Evolutionary conservation across 2,329 filamentous ascomycete genomes (phyloP), one percentile per base, ranked within the genome.

Genomic region (Aciculosporium take): DNA sequence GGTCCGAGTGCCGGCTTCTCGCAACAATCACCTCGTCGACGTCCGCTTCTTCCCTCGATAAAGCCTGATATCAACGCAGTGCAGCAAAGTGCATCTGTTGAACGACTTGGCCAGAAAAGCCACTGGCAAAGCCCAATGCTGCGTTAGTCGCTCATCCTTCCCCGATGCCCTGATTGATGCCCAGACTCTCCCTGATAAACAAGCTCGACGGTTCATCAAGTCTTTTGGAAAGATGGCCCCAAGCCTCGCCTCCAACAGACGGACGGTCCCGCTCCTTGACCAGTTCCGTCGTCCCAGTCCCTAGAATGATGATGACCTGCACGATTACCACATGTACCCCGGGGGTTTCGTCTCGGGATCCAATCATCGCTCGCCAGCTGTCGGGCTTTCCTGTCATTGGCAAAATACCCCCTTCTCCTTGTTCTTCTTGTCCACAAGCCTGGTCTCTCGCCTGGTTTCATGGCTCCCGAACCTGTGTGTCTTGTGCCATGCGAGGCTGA

Each of bases 311-410:
- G n/a, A n/a, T n/a, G n/a, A 30, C 27, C 28, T 38, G 35, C 41
- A 29, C 41, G 3, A 20, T 43, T 17, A 39, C 21, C 32, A 25
- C n/a, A n/a, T n/a, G n/a, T 30, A 32, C 28, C 25, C 17, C 32
- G 17, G 20, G 23, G 27, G 18, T 29, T 40, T 34, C 30, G 23
- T 20, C 27, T 33, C 20, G 34, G 33, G 34, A 37, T 33, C 43
- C 43, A 45, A 45, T 39, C 43, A 42, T 24, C 39, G 21, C 31
- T 24, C 36, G 31, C 36, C 43, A 45, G 43, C 40, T 45, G 40
- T 42, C 32, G 34, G n/a, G 24, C 32, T 24, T 18, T 32, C 15
- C 18, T 34, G n/a, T 32, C 27, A 20, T 36, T 36, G 31, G 32
- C 13, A 36, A 37, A 42, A n/a, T n/a, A n/a, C 18, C 7, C 29